Evolutionary conservation across 2,329 filamentous ascomycete species (phyloP).

Genomic region (Fusarium lyarnte): DNA sequence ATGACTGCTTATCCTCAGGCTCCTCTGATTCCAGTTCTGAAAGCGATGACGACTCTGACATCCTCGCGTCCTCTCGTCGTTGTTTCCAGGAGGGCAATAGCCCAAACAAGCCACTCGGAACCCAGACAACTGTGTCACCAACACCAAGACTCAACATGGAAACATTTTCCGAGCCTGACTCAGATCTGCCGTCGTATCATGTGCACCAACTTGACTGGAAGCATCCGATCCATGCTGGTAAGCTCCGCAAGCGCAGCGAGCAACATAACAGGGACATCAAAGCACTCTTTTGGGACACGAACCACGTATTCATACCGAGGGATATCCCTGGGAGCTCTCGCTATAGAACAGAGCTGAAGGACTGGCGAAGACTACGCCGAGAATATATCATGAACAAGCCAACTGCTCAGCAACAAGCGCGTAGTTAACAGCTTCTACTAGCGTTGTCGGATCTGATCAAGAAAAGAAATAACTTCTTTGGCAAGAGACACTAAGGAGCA

Average conservation of each 20-base stretch:
- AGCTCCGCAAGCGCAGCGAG: background rate
- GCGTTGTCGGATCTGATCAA: background rate
- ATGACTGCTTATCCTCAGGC: background rate
- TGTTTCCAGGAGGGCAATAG: background rate
- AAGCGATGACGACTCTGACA: background rate
- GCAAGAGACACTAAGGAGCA: background rate
- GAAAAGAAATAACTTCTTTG: background rate
- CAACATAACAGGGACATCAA: constrained; percentile 1
- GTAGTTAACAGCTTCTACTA: background rate
- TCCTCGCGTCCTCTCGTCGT: background rate
- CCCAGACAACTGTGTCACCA: no score
- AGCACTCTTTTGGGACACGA: constrained; percentile 7
- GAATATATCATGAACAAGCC: background rate
- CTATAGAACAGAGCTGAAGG: background rate
- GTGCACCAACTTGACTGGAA: constrained; percentile 12
- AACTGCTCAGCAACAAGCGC: background rate
- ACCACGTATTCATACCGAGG: background rate
- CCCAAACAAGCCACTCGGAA: background rate
- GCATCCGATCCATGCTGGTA: background rate
- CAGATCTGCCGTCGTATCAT: background rate
- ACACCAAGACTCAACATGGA: background rate
- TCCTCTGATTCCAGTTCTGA: background rate
- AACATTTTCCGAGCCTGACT: background rate
- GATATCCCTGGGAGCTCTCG: background rate
- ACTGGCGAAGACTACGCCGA: constrained; percentile 2